Base-by-base conservation (phyloP, 148 eudicot genomes). In the Polygonum aviculare region DNA sequence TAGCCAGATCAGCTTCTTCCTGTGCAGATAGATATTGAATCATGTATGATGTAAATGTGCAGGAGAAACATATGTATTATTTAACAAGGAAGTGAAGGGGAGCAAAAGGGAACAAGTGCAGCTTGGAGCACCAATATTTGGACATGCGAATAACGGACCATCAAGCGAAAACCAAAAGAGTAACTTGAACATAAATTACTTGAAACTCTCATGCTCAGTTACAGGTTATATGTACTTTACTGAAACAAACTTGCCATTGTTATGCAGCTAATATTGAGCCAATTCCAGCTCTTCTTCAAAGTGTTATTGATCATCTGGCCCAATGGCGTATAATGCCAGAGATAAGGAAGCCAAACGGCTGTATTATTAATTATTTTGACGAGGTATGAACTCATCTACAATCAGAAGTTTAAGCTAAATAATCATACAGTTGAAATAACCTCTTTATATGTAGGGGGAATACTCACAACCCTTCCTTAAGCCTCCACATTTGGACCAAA, bases 401-500 rank as follows among this genome's bases (percentile, higher is more conserved):
- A 36, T 63, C 18, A 51, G 19, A 6, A 60, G 31, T 26, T 2
- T 31, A 62, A 62, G 0, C 16, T 22, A 26, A 0, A 6, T 26
- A 35, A 62, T 62, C 31, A 62, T 12, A 31, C 65, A 59, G 10
- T 10, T 62, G 38, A 31, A 19, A 54, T n/a, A 54, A 54, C 4
- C n/a, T 54, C 15, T 31, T 15, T 2, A 0, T 31, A 3, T 62
- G 5, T n/a, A 92, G 99, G 96, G 90, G 52, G 99, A 95, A 63
- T 89, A 81, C 72, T 95, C 97, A 33, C 99, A 92, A 80, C 99
- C 99, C 73, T 95, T 86, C 36, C 85, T 89, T 65, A 90, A 92
- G 84, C 99, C 99, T 38, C 99, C 99, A 73, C 99, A 95, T 82
- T 73, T 95, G 85, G 99, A 95, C 71, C 96, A 92, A 82, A 94